These are phyloP conservation scores for Saccharomycopsis fodiens DNA, from an alignment of 805 yeast genomes.

Conservation along the genomic window DNA sequence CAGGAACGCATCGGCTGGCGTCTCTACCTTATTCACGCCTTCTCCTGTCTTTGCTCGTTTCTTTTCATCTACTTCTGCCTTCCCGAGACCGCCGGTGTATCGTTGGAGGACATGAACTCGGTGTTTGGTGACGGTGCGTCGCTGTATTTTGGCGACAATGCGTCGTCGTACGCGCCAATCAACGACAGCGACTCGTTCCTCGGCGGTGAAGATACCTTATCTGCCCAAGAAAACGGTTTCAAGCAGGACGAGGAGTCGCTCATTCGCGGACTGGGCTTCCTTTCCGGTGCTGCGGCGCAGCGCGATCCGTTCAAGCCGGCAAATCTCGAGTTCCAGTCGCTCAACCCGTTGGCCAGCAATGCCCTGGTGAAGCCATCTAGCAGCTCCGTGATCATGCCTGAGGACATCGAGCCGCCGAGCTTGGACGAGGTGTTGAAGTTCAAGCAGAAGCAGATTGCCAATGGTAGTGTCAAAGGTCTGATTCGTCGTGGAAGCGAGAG, in stretches of 20 bases:
- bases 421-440: constrained; percentile 30
- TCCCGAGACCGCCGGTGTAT: constrained; percentile 88
- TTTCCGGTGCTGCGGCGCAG: constrained; percentile 16
- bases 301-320: constrained; percentile 13
- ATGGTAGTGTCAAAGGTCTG: constrained; percentile 30
- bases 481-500: constrained; percentile 38
- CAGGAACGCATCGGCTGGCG: constrained; percentile 73
- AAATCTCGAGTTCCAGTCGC: constrained; percentile 7
- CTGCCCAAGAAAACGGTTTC: constrained; percentile 14
- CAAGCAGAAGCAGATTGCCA: constrained; percentile 26
- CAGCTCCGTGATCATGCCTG: constrained; percentile 15
- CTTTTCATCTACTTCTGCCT: constrained; percentile 63
- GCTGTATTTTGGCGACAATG: constrained; percentile 28
- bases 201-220: constrained; percentile 6
- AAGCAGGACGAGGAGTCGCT: constrained; percentile 15
- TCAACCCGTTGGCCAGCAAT: constrained; percentile 3
- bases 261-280: constrained; percentile 14
- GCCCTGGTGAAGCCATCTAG: constrained; percentile 4
- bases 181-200: constrained; percentile 23
- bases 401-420: constrained; percentile 32
- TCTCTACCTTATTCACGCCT: constrained; percentile 74
- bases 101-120: constrained; percentile 86
- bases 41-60: constrained; percentile 67
- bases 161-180: constrained; percentile 23
- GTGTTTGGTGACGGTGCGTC: constrained; percentile 64